Evolutionary conservation across 2,329 filamentous ascomycete species (phyloP).

Genomic region (Dactylellina cionopaga): DNA sequence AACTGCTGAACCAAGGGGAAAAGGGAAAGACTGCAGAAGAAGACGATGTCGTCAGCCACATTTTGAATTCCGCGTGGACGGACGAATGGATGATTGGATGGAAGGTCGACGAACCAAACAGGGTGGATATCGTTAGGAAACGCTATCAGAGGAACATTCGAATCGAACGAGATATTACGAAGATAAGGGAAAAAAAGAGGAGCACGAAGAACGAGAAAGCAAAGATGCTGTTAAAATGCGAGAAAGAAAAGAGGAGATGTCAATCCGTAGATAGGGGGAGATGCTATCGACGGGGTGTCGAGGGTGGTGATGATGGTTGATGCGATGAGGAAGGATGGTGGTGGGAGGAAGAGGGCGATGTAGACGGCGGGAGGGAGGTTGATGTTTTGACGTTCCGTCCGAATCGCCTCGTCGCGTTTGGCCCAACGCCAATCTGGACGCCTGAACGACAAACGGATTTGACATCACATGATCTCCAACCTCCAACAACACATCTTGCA

Average conservation of each 20-base stretch:
- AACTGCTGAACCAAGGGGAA: conserved; percentile 30
- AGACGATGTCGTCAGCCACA: conserved; percentile 53
- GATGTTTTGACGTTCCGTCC: conserved; percentile 7
- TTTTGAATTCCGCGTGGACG: conserved; percentile 47
- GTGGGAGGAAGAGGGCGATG: conserved; percentile 1
- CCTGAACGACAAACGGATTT: background rate
- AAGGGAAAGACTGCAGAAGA: conserved; percentile 47
- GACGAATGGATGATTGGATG: conserved; percentile 37
- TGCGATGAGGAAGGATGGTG: conserved; percentile 15
- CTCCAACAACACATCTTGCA: background rate
- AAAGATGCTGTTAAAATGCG: too few relatives aligned
- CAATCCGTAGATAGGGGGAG: conserved; percentile 5
- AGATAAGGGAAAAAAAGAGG: background rate
- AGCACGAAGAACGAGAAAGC: too few relatives aligned
- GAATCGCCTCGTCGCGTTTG: conserved; percentile 17
- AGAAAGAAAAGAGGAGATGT: background rate
- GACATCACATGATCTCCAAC: background rate
- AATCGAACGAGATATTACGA: background rate
- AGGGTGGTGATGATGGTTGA: conserved; percentile 3
- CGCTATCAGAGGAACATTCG: conserved; percentile 25
- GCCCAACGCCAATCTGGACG: background rate
- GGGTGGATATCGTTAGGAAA: conserved; percentile 42
- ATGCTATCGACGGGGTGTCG: conserved; percentile 8
- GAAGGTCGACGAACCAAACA: conserved; percentile 53
- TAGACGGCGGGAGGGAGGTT: background rate